A percentile compares a stretch with the other conserved stretches of the same genome.
Conservation (phyloP, 768 basidiomycete genomes). For the Exsudoporus frostii region DNA sequence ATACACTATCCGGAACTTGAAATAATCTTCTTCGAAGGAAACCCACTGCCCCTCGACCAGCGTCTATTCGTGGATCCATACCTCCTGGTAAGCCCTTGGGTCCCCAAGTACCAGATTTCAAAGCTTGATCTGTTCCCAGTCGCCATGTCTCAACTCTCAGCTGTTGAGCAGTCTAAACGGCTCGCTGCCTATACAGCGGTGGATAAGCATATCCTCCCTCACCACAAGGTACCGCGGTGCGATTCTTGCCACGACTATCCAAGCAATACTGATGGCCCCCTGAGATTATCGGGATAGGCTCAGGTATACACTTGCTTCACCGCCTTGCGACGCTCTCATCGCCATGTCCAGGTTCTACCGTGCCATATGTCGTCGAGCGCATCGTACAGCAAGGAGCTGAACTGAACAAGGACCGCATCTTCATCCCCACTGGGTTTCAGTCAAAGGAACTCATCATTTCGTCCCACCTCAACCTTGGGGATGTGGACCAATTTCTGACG, state of each 20-base stretch:
- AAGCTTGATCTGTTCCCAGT: slow-evolving; percentile 1
- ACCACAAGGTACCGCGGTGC: slow-evolving; percentile 68
- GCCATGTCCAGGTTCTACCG: slow-evolving; percentile 69
- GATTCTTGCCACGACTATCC: background rate
- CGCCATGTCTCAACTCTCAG: slow-evolving; percentile 30
- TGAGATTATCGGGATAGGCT: slow-evolving; percentile 85
- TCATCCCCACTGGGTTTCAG: slow-evolving; percentile 95
- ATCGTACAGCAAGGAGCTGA: slow-evolving; percentile 80
- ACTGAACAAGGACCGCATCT: slow-evolving; percentile 76
- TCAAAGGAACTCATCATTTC: slow-evolving; percentile 91
- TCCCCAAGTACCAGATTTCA: background rate
- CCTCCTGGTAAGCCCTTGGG: slow-evolving; percentile 6
- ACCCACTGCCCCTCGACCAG: slow-evolving; percentile 2
- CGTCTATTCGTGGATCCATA: slow-evolving; percentile 7
- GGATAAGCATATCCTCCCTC: slow-evolving; percentile 77
- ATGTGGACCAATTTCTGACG: slow-evolving; percentile 81
- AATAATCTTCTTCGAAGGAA: slow-evolving; percentile 6
- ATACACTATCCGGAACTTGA: background rate
- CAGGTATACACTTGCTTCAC: slow-evolving; percentile 44
- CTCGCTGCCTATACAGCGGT: slow-evolving; percentile 95
- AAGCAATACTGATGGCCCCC: background rate
- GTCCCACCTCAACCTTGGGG: slow-evolving; percentile 74
- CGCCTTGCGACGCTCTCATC: background rate
- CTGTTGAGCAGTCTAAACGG: slow-evolving; percentile 79
- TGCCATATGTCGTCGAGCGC: slow-evolving; percentile 94